Conservation (phyloP, 31 red algal genomes). For the Endocladia muricata region DNA sequence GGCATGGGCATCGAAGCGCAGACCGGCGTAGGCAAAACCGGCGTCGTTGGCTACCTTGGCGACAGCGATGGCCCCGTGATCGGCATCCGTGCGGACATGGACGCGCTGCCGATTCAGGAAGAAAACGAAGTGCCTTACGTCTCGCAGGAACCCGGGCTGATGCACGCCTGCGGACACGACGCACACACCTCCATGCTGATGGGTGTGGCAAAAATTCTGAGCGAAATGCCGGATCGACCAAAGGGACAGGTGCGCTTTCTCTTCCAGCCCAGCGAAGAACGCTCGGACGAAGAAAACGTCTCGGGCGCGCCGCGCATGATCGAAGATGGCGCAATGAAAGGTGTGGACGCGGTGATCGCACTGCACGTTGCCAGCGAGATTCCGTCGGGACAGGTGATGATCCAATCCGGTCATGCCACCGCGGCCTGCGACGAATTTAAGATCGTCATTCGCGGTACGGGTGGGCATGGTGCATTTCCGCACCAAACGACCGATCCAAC, state of each 20-base stretch:
- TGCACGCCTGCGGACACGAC: constrained; percentile 22
- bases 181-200: constrained; percentile 10
- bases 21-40: not conserved
- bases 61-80: not conserved
- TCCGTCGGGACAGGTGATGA: not conserved
- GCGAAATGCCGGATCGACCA: not conserved
- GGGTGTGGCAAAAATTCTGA: not conserved
- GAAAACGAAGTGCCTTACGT: not conserved
- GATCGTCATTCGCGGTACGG: not conserved
- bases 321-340: not conserved
- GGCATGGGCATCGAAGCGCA: not conserved
- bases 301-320: not conserved
- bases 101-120: constrained; percentile 20
- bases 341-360: not conserved
- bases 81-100: constrained; percentile 27
- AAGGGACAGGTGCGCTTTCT: not conserved
- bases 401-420: not conserved
- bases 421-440: not conserved
- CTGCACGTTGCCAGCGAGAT: not conserved
- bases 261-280: constrained; percentile 16
- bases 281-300: not conserved
- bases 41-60: constrained; percentile 3
- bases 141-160: not conserved
- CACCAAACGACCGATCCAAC: not conserved
- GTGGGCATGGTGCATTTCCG: not conserved